These are phyloP conservation scores for Globisporangium apiculatum DNA, from an alignment of 352 stramenopile genomes.

Conservation along the genomic window DNA sequence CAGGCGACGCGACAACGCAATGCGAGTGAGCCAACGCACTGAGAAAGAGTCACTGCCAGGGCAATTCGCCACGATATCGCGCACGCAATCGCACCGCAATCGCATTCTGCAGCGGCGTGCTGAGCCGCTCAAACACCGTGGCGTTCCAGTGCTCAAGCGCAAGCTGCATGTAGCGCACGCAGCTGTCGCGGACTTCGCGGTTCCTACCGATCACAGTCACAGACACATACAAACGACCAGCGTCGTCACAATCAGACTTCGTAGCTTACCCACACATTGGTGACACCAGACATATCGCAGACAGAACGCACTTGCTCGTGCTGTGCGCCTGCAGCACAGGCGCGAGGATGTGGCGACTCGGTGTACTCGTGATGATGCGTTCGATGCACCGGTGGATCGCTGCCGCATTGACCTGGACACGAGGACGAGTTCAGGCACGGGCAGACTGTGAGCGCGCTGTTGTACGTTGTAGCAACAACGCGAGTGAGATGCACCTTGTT, in stretches of 20 bases:
- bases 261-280: not conserved
- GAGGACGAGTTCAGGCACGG: too few relatives aligned
- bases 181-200: slow-evolving; percentile 54
- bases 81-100: slow-evolving; percentile 22
- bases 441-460: too few relatives aligned
- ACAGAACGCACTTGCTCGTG: slow-evolving; percentile 37
- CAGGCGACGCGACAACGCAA: too few relatives aligned
- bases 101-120: slow-evolving; percentile 23
- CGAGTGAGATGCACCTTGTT: slow-evolving; percentile 36
- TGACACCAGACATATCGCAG: not conserved
- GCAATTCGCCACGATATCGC: too few relatives aligned
- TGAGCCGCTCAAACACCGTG: slow-evolving; percentile 37
- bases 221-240: too few relatives aligned
- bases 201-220: slow-evolving; percentile 23
- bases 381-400: slow-evolving; percentile 51
- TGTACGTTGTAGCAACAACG: too few relatives aligned
- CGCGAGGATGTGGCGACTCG: slow-evolving; percentile 40
- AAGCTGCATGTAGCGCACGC: slow-evolving; percentile 39
- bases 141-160: slow-evolving; percentile 32
- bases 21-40: too few relatives aligned
- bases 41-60: too few relatives aligned
- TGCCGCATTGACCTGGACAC: slow-evolving; percentile 31
- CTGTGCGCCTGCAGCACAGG: slow-evolving; percentile 36
- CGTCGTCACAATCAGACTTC: not conserved
- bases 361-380: slow-evolving; percentile 29